These are phyloP conservation scores for Ormosia semicastrata DNA, from an alignment of 306 rosid genomes.

Conservation along the genomic window DNA sequence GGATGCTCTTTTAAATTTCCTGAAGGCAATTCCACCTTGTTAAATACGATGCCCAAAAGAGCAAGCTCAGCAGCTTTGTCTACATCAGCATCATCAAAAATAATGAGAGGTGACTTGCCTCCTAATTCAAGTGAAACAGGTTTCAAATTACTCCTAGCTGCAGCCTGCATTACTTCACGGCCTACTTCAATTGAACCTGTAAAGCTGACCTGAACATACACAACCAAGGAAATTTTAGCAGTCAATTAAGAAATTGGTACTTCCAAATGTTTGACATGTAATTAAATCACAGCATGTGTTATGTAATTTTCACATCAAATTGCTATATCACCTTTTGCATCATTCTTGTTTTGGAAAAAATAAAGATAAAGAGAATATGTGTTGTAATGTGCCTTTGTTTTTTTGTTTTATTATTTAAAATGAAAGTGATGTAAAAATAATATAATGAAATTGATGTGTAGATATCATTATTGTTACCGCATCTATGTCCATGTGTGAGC, in stretches of 20 bases:
- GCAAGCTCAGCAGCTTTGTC: slow-evolving; percentile 70
- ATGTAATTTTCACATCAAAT: no score
- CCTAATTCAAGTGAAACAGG: slow-evolving; percentile 73
- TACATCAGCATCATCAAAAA: slow-evolving; percentile 84
- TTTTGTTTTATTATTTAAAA: no score
- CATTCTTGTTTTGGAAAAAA: no score
- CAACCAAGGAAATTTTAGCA: neutral
- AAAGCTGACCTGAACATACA: slow-evolving; percentile 58
- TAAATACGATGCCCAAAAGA: slow-evolving; percentile 50
- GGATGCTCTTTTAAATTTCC: neutral
- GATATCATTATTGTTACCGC: slow-evolving; percentile 27
- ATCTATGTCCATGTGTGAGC: slow-evolving; percentile 80
- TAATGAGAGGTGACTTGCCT: slow-evolving; percentile 81
- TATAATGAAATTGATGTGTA: no score
- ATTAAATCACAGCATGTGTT: no score
- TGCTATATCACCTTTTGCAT: no score
- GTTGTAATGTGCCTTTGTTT: no score
- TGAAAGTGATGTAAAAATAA: no score
- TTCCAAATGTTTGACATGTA: neutral
- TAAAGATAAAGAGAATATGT: no score
- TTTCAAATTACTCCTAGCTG: slow-evolving; percentile 77
- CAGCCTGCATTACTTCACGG: slow-evolving; percentile 70
- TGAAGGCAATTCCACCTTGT: slow-evolving; percentile 51
- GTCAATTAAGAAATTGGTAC: neutral
- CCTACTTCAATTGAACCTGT: slow-evolving; percentile 81